A percentile compares a stretch with the other conserved stretches of the same genome.
Evolutionary conservation across 768 basidiomycete genomes (phyloP).

Genomic region (Leccinum boreale): DNA sequence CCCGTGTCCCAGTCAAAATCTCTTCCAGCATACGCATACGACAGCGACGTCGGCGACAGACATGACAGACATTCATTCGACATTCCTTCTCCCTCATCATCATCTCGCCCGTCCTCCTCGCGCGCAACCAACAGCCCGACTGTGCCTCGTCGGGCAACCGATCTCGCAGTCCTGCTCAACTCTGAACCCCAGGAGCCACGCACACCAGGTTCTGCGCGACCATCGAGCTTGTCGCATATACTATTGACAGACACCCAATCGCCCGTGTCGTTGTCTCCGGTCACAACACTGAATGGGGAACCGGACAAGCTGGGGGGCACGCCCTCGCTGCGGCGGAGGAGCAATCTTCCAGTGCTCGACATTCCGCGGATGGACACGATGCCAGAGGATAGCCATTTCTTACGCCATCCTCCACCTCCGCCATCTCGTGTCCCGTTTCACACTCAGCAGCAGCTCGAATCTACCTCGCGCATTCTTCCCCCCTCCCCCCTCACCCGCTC

Average conservation of each 20-base stretch:
- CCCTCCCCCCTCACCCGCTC: slow-evolving; percentile 29
- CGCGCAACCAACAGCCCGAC: slow-evolving; percentile 43
- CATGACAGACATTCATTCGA: slow-evolving; percentile 27
- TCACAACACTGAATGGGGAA: slow-evolving; percentile 19
- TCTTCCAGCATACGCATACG: slow-evolving; percentile 27
- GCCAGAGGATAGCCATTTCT: slow-evolving; percentile 23
- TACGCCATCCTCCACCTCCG: slow-evolving; percentile 21
- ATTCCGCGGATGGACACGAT: slow-evolving; percentile 29
- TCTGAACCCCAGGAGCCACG: slow-evolving; percentile 44
- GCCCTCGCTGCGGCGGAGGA: slow-evolving; percentile 30
- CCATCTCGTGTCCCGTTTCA: slow-evolving; percentile 23
- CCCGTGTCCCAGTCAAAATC: slow-evolving; percentile 51
- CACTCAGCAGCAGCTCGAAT: slow-evolving; percentile 20
- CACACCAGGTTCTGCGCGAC: slow-evolving; percentile 34
- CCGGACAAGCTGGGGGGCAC: slow-evolving; percentile 23
- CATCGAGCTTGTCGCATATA: slow-evolving; percentile 45
- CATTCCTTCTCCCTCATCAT: slow-evolving; percentile 34
- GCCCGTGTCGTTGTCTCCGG: slow-evolving; percentile 11
- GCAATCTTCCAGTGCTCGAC: slow-evolving; percentile 31
- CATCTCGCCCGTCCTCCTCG: slow-evolving; percentile 35
- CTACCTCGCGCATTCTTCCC: slow-evolving; percentile 26
- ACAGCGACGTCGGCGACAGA: slow-evolving; percentile 24
- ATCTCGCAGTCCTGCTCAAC: slow-evolving; percentile 76
- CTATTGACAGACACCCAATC: slow-evolving; percentile 30
- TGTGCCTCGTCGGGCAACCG: slow-evolving; percentile 61